Percentiles rank a stretch among this genome's conserved stretches.
These are phyloP conservation scores for Fusarium burgessii DNA, from an alignment of 2,329 filamentous ascomycete species.

Conservation along the genomic window DNA sequence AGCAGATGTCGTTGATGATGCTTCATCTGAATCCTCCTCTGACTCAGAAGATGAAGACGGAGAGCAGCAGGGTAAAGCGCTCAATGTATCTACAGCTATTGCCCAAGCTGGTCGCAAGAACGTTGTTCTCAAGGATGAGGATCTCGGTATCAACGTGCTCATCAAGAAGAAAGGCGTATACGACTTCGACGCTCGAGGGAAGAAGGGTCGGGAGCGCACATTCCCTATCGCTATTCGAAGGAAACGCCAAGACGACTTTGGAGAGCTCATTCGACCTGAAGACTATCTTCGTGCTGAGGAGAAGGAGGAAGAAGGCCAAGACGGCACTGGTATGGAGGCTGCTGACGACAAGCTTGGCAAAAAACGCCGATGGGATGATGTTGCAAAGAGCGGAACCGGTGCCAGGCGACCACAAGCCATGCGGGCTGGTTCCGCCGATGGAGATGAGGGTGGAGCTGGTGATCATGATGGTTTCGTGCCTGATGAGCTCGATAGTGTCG, in stretches of 20 bases:
- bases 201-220: slow-evolving; percentile 91
- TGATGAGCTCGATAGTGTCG: slow-evolving; percentile 70
- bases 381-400: slow-evolving; percentile 51
- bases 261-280: slow-evolving; percentile 91
- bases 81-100: slow-evolving; percentile 88
- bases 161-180: slow-evolving; percentile 90
- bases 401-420: slow-evolving; percentile 69
- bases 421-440: slow-evolving; percentile 59
- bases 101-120: slow-evolving; percentile 88
- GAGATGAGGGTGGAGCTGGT: slow-evolving; percentile 54
- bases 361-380: slow-evolving; percentile 94
- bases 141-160: slow-evolving; percentile 90
- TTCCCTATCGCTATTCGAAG: slow-evolving; percentile 88
- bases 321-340: slow-evolving; percentile 54
- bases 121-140: slow-evolving; percentile 86
- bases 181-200: slow-evolving; percentile 91
- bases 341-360: slow-evolving; percentile 79
- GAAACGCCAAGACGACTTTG: slow-evolving; percentile 88
- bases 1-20: slow-evolving; percentile 82
- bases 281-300: slow-evolving; percentile 95
- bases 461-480: slow-evolving; percentile 54
- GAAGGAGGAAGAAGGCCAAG: slow-evolving; percentile 79
- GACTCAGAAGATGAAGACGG: slow-evolving; percentile 89
- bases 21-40: slow-evolving; percentile 86
- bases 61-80: slow-evolving; percentile 89